Evolutionary conservation across 352 stramenopile species (phyloP), one percentile per base, ranked within the genome.

Genomic region (Pythium guiyangense): DNA sequence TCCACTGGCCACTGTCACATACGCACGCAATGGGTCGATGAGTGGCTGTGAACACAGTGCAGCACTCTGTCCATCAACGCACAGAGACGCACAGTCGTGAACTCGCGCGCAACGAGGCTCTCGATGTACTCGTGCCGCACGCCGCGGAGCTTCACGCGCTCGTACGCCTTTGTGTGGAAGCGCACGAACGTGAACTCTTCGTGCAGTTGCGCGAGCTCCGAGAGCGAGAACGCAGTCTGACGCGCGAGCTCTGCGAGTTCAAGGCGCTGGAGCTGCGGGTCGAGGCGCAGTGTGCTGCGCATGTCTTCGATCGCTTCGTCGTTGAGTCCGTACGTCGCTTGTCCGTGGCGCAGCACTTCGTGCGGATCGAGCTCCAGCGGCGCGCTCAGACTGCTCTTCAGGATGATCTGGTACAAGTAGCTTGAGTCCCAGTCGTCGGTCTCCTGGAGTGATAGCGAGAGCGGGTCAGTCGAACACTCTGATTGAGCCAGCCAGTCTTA

Each of bases 101-200:
- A 85, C 31, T 84, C 72, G 26, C 75, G 63, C 20, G 72, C 55
- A 4, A 90, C 47, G 29, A 90, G 63, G n/a, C 63, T 71, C 46
- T 82, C 71, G 18, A 90, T 53, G 26, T 81, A 75, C 54, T 85
- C 74, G 50, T 73, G 64, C 1, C 76, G 68, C 10, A 86, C 58
- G 4, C 80, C 77, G 25, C 72, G 76, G 8, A 86, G 53, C 18
- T 76, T 82, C 12, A 61, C 71, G 18, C 70, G 63, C 31, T 70
- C 57, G 39, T 66, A 77, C 1, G 56, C 67, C 49, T 84, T 85
- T 3, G 65, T 53, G 61, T 81, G 69, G 40, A 70, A 74, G 15
- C 77, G 72, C 47, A 83, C 67, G 47, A 86, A 90, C 49, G 76
- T 74, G 54, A 88, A 90, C 57, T 90, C 80, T 29, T 84, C 71